Evolutionary conservation across 768 basidiomycete genomes (phyloP), one percentile per base, ranked within the genome.

Genomic region (Lactarius evosmus): DNA sequence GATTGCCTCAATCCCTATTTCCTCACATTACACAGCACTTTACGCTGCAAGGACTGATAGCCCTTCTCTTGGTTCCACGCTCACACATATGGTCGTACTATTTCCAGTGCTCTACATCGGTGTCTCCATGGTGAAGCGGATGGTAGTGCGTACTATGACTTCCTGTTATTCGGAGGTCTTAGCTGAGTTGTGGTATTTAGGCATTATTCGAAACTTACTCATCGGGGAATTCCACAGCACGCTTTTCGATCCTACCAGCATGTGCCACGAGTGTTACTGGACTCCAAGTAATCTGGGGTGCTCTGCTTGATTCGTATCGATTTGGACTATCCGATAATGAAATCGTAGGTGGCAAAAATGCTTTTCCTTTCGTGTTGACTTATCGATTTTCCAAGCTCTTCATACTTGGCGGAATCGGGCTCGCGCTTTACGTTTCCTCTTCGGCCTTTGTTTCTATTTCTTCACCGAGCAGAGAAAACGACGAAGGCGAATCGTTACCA

Each of bases 11-110:
- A 72, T 83, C 22, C 86, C 91, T 1, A 81, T 83, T 68, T 79
- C 84, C n/a, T 83, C 83, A 6, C 89, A 90, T 69, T 89, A 84
- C 83, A 74, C 83, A 25, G 82, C 85, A 34, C 80, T 82, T 27
- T 81, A 79, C 75, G 85, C 86, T 11, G 81, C 83, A 33, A 80
- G 86, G 67, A 72, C 74, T 68, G 76, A 75, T 29, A 78, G 82
- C 66, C 80, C 85, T 16, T 62, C 85, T 16, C 74, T 78, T 69
- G 89, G 89, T 0, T 81, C 89, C 12, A 77, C 83, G 17, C 66
- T 82, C 7, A 82, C 86, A 2, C 90, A 92, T 74, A 69, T 75
- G 9, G 56, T 72, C 32, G 82, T 86, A 14, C 74, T 91, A 30
- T 79, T 77, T 16, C 89, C 89, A 1, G 72, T 89, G 54, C 72